Percentiles rank a stretch among this genome's conserved stretches.
Evolutionary conservation across 352 stramenopile genomes (phyloP).

Genomic region (Pythium sukuiense): DNA sequence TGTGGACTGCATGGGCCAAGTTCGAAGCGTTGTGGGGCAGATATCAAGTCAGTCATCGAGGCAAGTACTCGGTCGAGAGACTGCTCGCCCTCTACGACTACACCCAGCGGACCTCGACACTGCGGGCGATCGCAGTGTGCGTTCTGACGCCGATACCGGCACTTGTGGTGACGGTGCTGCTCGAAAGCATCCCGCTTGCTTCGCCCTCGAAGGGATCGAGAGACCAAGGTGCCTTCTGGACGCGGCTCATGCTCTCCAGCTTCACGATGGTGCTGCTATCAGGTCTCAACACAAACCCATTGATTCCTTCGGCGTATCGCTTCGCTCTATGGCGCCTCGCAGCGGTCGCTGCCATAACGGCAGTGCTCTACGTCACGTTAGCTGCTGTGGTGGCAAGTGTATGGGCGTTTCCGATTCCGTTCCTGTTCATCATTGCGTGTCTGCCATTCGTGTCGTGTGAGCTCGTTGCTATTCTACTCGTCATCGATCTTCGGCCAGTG

Average conservation of each 20-base stretch:
- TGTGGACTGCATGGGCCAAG: not conserved
- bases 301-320: not conserved
- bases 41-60: conserved; percentile 2
- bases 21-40: not conserved
- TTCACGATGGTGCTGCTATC: not conserved
- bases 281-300: not conserved
- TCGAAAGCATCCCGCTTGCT: conserved; percentile 12
- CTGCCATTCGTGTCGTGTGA: not conserved
- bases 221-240: conserved; percentile 9
- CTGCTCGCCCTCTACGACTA: conserved; percentile 17
- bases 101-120: not conserved
- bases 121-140: not conserved
- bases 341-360: not conserved
- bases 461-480: not conserved
- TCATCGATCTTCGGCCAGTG: conserved; percentile 4
- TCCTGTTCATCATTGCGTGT: conserved; percentile 8
- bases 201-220: not conserved
- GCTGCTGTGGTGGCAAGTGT: not conserved
- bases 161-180: not conserved
- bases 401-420: conserved; percentile 15
- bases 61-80: conserved; percentile 12
- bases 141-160: conserved; percentile 8
- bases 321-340: not conserved
- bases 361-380: not conserved
- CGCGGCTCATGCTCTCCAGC: not conserved